A percentile compares a stretch with the other conserved stretches of the same genome.
phyloP scores from a whole-genome alignment of 2,329 filamentous ascomycete genomes.

The Moelleriella libera region DNA sequence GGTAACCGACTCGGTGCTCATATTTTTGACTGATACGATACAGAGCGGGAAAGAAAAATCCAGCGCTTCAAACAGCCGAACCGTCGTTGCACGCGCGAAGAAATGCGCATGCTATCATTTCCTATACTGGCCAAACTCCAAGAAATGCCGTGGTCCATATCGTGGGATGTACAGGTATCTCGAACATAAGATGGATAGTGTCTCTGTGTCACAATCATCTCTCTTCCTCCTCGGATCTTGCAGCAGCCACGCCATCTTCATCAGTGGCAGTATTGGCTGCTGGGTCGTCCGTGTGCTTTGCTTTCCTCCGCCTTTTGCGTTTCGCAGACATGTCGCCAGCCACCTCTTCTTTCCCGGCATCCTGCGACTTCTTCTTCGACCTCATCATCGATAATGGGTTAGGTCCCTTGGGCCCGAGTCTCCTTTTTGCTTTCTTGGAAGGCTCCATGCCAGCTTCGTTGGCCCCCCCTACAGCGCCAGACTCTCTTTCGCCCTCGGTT shows the following conservation, averaged over 20 bases:
- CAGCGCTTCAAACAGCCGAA: too few species aligned
- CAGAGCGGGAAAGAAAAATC: too few species aligned
- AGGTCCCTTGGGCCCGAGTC: conserved; percentile 49
- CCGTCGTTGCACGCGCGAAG: too few species aligned
- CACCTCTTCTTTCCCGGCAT: conserved; percentile 12
- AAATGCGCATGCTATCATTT: too few species aligned
- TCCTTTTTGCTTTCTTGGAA: conserved; percentile 41
- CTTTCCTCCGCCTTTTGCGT: conserved; percentile 17
- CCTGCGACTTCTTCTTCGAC: conserved; percentile 35
- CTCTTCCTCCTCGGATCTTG: background rate
- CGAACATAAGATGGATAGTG: too few species aligned
- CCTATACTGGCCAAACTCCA: too few species aligned
- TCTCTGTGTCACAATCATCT: too few species aligned
- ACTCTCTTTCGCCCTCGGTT: conserved; percentile 20
- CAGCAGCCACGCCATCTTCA: conserved; percentile 2
- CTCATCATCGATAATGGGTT: conserved; percentile 63
- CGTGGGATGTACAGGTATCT: too few species aligned
- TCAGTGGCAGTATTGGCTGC: conserved; percentile 4
- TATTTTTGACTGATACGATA: too few species aligned
- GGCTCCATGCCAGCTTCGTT: conserved; percentile 9
- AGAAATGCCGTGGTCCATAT: too few species aligned
- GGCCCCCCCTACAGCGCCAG: conserved; percentile 5
- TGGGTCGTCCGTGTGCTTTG: conserved; percentile 8
- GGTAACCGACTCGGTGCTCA: too few species aligned
- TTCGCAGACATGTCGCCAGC: conserved; percentile 12